These are phyloP conservation scores for Cardamine resedifolia DNA, from an alignment of 345 rosid genomes.

Conservation along the genomic window DNA sequence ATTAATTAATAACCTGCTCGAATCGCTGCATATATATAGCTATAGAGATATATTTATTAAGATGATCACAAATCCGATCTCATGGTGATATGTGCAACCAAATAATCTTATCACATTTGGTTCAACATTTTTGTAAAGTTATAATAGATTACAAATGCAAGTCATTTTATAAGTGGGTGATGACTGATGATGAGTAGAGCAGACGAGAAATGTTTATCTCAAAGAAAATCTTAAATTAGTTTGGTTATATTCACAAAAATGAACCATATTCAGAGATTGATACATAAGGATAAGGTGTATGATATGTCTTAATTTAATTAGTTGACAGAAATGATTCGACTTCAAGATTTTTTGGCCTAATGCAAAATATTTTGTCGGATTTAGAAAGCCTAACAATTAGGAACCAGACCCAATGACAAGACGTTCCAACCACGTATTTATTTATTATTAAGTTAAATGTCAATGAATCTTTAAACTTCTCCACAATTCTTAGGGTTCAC, in stretches of 20 bases:
- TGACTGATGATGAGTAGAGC: not conserved
- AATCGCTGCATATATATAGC: not conserved
- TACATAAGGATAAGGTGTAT: not conserved
- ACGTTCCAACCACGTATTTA: not conserved
- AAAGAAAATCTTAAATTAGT: not conserved
- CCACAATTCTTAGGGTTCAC: slow-evolving; percentile 1
- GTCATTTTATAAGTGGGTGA: not conserved
- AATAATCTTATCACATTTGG: slow-evolving; percentile 1
- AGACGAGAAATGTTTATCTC: not conserved
- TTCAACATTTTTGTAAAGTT: slow-evolving; percentile 1
- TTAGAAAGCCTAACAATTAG: slow-evolving; percentile 39
- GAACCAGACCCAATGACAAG: slow-evolving; percentile 21
- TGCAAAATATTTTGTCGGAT: slow-evolving; percentile 15
- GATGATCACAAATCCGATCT: not conserved
- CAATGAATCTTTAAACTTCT: not conserved
- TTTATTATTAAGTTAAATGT: not conserved
- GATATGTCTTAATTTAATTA: slow-evolving; percentile 6
- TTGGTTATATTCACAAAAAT: slow-evolving; percentile 16
- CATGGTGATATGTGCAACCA: slow-evolving; percentile 6
- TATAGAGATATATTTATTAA: not conserved
- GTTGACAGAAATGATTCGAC: slow-evolving; percentile 10
- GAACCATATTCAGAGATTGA: slow-evolving; percentile 5
- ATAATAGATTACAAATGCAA: not conserved
- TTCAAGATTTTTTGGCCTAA: slow-evolving; percentile 10
- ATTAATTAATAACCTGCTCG: not conserved